phyloP scores from a whole-genome alignment of 140 eudicot genomes.

The Erigeron philadelphicus region DNA sequence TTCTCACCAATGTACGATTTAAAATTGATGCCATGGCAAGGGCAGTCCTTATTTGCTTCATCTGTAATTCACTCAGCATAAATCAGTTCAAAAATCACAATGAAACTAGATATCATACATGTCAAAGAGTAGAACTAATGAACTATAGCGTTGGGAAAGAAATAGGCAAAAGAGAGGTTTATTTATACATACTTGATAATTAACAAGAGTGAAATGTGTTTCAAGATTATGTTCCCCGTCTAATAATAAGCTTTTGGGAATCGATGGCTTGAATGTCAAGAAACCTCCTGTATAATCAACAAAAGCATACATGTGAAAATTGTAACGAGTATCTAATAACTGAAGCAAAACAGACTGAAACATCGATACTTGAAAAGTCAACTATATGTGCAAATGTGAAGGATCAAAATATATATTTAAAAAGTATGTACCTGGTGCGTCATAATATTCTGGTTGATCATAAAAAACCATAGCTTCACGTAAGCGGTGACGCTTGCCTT shows the following conservation, averaged over 20 bases:
- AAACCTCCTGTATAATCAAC: slow-evolving; percentile 69
- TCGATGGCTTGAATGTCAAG: slow-evolving; percentile 72
- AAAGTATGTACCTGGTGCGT: slow-evolving; percentile 57
- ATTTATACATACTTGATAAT: slow-evolving; percentile 62
- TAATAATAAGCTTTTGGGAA: slow-evolving; percentile 75
- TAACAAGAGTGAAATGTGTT: slow-evolving; percentile 75
- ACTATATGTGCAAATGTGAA: not conserved
- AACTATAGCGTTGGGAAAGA: not conserved
- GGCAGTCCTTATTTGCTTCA: slow-evolving; percentile 86
- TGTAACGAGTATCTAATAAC: not conserved
- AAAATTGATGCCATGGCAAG: slow-evolving; percentile 72
- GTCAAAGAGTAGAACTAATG: not conserved
- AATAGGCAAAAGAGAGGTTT: not conserved
- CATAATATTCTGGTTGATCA: slow-evolving; percentile 92
- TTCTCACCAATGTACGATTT: slow-evolving; percentile 83
- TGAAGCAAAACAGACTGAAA: not conserved
- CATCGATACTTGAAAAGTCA: not conserved
- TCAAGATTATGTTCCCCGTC: slow-evolving; percentile 78
- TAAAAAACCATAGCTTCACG: slow-evolving; percentile 90
- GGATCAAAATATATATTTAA: not conserved
- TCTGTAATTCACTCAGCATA: slow-evolving; percentile 54
- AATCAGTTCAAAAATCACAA: slow-evolving; percentile 17
- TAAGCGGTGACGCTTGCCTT: slow-evolving; percentile 88
- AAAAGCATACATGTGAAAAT: not conserved
- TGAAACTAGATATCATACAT: not conserved